Base-by-base conservation (phyloP, 352 stramenopile species). In the Pythium apleroticum region DNA sequence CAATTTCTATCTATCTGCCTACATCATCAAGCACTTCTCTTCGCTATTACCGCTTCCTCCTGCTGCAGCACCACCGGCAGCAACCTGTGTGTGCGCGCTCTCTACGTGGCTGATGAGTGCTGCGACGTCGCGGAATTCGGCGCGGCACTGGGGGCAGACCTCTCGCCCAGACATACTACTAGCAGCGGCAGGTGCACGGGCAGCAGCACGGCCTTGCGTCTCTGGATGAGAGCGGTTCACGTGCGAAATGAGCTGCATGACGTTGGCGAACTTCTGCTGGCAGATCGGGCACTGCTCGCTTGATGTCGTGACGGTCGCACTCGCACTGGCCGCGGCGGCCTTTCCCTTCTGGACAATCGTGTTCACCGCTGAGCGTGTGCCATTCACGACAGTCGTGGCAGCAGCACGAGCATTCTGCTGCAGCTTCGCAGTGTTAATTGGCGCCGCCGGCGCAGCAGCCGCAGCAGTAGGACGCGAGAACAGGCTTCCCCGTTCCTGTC, bases 211-310 rank as follows among this genome's bases (percentile, higher is more conserved):
- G 1, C 46, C 60, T 9, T 71, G 57, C 17, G 60, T 61, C 41
- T 93, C 85, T 10, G 82, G 80, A 61, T 93, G 85, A 11, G 70
- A 74, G 14, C 76, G 76, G 71, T 91, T 91, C 49, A 91, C 81
- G 64, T 93, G 85, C 5, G 78, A 80, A 55, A 93, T 86, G 24
- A 93, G 65, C 45, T 90, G 82, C 58, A 74, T 81, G 10, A 90
- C 81, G 61, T 93, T 88, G 10, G 68, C 59, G 50, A 93, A 93
- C 60, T 80, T 83, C 54, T 90, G 72, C 41, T 88, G 74, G 69
- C 85, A 93, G 35, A 91, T 86, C 8, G 85, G 85, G 25, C 85
- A 93, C 33, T 80, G 56, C 35, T 93, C 82, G 3, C 79, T 78
- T 27, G 65, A 74, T 0, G 73, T 74, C 1, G 72, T 88, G 39